Base-by-base conservation (phyloP, 2,329 filamentous ascomycete species). In the Colletotrichum scovillei region DNA sequence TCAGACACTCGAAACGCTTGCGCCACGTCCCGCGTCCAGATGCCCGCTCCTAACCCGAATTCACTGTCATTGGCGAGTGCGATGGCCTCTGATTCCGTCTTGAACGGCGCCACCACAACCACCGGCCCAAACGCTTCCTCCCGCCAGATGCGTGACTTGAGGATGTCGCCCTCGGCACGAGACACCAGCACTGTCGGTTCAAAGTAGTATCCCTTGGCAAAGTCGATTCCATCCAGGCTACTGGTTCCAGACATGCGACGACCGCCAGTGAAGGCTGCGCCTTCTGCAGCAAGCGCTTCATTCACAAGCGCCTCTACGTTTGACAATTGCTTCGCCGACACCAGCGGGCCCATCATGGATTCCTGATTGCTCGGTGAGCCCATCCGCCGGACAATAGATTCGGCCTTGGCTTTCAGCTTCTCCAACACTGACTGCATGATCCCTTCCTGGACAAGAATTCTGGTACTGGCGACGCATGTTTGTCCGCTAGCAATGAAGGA, bases 111-210 rank as follows among this genome's bases (percentile, higher is more conserved):
- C 76, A 97, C 89, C 64, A 92, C 89, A 80, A 93, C 92, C 52
- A 95, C 94, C 9, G 94, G 94, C 24, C 94, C 94, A 81, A 97
- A 97, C 73, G 95, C 94, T 82, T 97, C 94, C 80, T 95, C 92
- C 77, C 90, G 89, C 86, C 94, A 92, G 76, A 97, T 93, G 80
- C 90, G 90, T 82, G 94, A 93, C 78, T 90, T 83, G 46, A 90
- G 87, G 89, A 95, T 87, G 78, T 90, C 90, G 75, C 89, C 87
- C 83, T 80, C 84, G 78, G 87, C 35, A 58, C 91, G 84, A 0
- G 81, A 83, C 0, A 80, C 78, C 30, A 98, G 88, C 2, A 98
- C 89, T 0, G 95, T 97, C 0, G 94, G 94, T 63, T 93, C 88
- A 82, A 92, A 97, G 85, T 94, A 98, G 81, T 95, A 95, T 2